Evolutionary conservation across 352 stramenopile genomes (phyloP), one percentile per base, ranked within the genome.

Genomic region (Phytophthora melonis): DNA sequence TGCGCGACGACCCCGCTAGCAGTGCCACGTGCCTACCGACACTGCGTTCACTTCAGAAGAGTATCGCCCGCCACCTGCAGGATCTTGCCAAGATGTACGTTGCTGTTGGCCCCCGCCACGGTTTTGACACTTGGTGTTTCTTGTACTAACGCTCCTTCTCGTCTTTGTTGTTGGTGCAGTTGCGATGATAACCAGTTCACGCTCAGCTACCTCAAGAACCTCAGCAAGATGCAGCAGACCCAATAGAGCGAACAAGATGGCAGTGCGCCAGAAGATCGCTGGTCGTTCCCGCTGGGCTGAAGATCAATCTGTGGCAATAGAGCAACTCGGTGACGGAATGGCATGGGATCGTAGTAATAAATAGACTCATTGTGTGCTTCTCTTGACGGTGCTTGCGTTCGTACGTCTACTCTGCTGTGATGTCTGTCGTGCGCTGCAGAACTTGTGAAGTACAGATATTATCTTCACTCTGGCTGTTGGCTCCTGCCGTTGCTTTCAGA

Each of bases 161-260:
- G 5, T 68, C 16, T 55, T 25, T 16, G 39, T 25, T 47, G 49
- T 61, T 59, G 25, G 69, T 77, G 45, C 54, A 95, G 88, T 68
- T 97, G 90, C 58, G 89, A 97, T 78, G 90, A 97, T 75, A 97
- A 97, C 73, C 89, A 97, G 81, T 97, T 94, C 78, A 92, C 90
- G 43, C 86, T 97, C 55, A 93, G 86, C 63, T 97, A 97, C 60
- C 76, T 97, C 60, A 86, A 89, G 69, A 89, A 85, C 57, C 81
- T 90, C 69, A 85, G 82, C 83, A 79, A 78, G 64, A 78, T 89
- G 70, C 81, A 90, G 34, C 68, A 79, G 60, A 75, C 45, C 56
- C 66, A 78, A 72, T 78, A 71, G 56, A 74, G 43, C 55, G 60
- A 78, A 41, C 55, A 63, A 68, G 50, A 75, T 68, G 68, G 61